Base-by-base conservation (phyloP, 495 filamentous ascomycete genomes). In the Penicillium macrosclerotiorum region DNA sequence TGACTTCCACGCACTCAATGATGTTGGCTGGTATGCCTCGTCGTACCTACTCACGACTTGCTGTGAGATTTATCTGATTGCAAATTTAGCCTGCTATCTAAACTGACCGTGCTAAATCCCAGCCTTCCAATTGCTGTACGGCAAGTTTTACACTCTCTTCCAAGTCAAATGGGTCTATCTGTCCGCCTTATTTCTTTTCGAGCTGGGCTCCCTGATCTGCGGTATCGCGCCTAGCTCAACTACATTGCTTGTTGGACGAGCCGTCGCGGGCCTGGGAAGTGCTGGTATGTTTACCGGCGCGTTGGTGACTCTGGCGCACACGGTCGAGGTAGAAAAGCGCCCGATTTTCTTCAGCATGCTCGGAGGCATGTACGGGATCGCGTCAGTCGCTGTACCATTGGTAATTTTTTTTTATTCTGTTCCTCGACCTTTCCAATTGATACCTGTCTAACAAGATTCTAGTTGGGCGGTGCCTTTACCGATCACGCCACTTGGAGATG, bases 201-300 rank as follows among this genome's bases (percentile, higher is more conserved):
- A 90, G 52, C 30, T 88, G 19, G 82, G 81, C 19, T 83, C 78
- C 23, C 61, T 85, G 24, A 67, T 92, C 45, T 91, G 86, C 63
- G 88, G 78, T 30, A 77, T 78, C 2, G 84, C 88, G 2, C 81
- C 85, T 1, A 84, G 64, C 29, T 88, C 83, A 5, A 68, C 72
- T 0, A 76, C 78, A n/a, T 72, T 93, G 23, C 90, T 92, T 52
- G 59, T 89, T 47, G 88, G 88, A 5, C 79, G 89, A 20, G 86
- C 86, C 19, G 69, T 92, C 31, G 83, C 86, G 19, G 88, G 88
- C 8, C 45, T 90, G 33, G 88, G 85, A 2, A 86, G 83, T 37
- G 80, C 89, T 25, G 46, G 46, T 44, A 49, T 77, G 16, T 72
- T 74, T 30, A 69, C 66, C 1, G 76, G 76, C 8, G 58, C 59